Conservation (phyloP, 352 stramenopile genomes). For the Globisporangium echinulatum region DNA sequence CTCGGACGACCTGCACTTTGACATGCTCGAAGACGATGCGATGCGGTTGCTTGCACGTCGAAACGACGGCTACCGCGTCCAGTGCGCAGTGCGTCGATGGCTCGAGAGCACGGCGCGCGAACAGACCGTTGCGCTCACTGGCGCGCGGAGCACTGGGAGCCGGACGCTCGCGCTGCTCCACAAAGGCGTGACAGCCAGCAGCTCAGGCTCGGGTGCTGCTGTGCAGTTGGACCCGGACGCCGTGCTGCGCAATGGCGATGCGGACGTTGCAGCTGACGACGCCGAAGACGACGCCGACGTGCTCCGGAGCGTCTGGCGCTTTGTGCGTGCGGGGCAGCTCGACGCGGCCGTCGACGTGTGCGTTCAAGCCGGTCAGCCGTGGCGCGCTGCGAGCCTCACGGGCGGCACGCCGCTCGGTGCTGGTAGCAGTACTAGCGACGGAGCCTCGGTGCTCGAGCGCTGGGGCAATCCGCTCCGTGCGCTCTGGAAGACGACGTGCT, state of each 20-base stretch:
- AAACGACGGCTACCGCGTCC: conserved; percentile 65
- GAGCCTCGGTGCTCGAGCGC: conserved; percentile 37
- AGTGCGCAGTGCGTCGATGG: conserved; percentile 12
- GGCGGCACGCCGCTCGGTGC: conserved; percentile 54
- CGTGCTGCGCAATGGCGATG: conserved; percentile 55
- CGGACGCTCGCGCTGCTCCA: conserved; percentile 59
- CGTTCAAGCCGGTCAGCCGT: conserved; percentile 63
- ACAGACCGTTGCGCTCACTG: conserved; percentile 46
- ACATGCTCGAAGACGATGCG: conserved; percentile 77
- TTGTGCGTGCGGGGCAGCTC: conserved; percentile 57
- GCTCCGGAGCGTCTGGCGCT: conserved; percentile 69
- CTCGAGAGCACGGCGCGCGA: conserved; percentile 80
- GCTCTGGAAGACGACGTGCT: conserved; percentile 84
- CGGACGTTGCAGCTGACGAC: conserved; percentile 61
- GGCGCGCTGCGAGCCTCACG: conserved; percentile 71
- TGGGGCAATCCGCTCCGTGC: conserved; percentile 81
- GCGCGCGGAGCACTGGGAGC: conserved; percentile 30
- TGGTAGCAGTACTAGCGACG: conserved; percentile 37
- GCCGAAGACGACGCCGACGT: conserved; percentile 76
- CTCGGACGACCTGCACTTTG: conserved; percentile 41
- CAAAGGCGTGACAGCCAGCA: conserved; percentile 29
- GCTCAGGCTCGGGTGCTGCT: not conserved
- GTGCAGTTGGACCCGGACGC: conserved; percentile 71
- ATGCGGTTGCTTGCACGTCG: conserved; percentile 50
- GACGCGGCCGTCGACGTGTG: conserved; percentile 69